These are phyloP conservation scores for Setomelanomma holmii DNA, from an alignment of 2,329 filamentous ascomycete genomes.

Conservation along the genomic window DNA sequence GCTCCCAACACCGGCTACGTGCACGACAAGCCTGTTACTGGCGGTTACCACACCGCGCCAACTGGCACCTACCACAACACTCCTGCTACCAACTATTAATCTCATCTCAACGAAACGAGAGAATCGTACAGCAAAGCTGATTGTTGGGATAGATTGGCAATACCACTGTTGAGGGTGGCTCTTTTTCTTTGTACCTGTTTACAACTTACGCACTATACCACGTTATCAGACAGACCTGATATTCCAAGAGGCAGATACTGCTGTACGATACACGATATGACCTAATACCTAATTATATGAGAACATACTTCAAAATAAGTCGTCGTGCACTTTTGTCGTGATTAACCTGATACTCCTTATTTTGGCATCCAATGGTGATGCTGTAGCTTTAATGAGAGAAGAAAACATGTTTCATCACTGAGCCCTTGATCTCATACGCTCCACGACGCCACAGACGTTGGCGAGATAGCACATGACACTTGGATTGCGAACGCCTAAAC, in stretches of 20 bases:
- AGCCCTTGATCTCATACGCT: too few relatives aligned
- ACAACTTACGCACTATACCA: constrained; percentile 33
- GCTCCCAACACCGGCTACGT: constrained; percentile 46
- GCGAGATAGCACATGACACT: too few relatives aligned
- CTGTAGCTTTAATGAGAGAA: too few relatives aligned
- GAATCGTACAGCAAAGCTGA: not conserved
- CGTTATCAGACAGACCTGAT: constrained; percentile 6
- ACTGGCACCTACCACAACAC: constrained; percentile 46
- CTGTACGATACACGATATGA: constrained; percentile 15
- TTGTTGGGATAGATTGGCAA: not conserved
- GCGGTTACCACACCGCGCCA: constrained; percentile 57
- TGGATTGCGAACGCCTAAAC: too few relatives aligned
- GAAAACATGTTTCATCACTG: too few relatives aligned
- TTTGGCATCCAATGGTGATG: too few relatives aligned
- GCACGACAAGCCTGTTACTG: constrained; percentile 43
- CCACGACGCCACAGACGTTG: too few relatives aligned
- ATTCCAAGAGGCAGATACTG: not conserved
- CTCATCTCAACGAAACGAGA: not conserved
- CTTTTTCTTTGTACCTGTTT: constrained; percentile 2
- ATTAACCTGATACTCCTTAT: too few relatives aligned
- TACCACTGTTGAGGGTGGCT: not conserved
- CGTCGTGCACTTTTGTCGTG: not conserved
- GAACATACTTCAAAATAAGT: not conserved
- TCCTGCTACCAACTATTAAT: constrained; percentile 28
- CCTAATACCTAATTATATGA: constrained; percentile 24